Evolutionary conservation across 495 filamentous ascomycete species (phyloP).

Genomic region (Cryomyces antarcticus): DNA sequence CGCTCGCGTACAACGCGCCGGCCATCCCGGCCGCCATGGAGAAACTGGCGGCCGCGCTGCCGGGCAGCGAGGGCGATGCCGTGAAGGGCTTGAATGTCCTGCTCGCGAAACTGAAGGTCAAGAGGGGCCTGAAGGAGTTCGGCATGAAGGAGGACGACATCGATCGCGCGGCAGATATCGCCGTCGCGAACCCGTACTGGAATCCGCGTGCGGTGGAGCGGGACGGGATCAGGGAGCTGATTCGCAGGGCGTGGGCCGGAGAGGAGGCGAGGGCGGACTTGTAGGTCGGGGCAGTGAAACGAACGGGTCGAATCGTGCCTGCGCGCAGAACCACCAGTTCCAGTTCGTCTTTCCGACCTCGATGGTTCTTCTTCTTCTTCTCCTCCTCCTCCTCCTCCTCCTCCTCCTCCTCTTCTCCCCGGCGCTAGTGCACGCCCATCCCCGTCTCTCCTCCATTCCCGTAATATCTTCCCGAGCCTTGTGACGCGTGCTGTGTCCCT

Average conservation of each 20-base stretch:
- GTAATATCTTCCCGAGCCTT: too few species aligned
- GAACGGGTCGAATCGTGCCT: too few species aligned
- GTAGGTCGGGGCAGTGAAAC: slow-evolving; percentile 6
- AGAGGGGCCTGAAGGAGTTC: slow-evolving; percentile 34
- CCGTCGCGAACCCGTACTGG: slow-evolving; percentile 41
- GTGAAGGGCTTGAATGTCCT: slow-evolving; percentile 41
- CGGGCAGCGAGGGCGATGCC: slow-evolving; percentile 36
- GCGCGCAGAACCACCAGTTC: too few species aligned
- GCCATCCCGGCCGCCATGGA: slow-evolving; percentile 37
- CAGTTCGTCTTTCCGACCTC: too few species aligned
- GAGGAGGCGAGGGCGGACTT: slow-evolving; percentile 39
- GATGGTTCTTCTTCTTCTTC: too few species aligned
- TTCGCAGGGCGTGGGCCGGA: slow-evolving; percentile 47
- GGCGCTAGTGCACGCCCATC: too few species aligned
- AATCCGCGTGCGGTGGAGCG: slow-evolving; percentile 40
- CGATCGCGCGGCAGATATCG: slow-evolving; percentile 45
- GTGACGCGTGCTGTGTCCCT: too few species aligned
- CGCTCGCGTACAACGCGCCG: slow-evolving; percentile 47
- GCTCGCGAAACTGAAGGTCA: slow-evolving; percentile 33
- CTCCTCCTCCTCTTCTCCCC: too few species aligned
- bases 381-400: too few species aligned
- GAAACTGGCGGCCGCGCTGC: slow-evolving; percentile 34
- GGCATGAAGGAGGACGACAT: slow-evolving; percentile 48
- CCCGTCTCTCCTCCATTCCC: too few species aligned
- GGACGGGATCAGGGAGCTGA: slow-evolving; percentile 37